Base-by-base conservation (phyloP, 192 early-diverging fungal genomes). In the Mortierella alpina region DNA sequence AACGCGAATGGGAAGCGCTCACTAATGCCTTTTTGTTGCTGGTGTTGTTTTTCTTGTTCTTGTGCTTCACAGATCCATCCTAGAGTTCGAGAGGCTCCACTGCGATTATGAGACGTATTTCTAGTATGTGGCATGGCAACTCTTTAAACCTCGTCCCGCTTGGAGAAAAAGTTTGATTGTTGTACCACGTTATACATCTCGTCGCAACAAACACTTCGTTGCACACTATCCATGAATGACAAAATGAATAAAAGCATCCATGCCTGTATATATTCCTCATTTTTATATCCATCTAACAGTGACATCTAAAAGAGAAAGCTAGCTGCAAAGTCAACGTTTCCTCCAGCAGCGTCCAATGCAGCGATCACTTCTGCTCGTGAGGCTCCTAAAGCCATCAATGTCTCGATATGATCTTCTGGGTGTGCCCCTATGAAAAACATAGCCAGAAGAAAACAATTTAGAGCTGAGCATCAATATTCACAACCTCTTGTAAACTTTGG, bases 281-380 rank as follows among this genome's bases (percentile, higher is more conserved):
- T 15, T 51, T 51, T 51, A 51, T 51, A 12, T 51, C 11, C 11
- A 4, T 12, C 50, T 51, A 20, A 31, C 31, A 3, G 31, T 31
- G 31, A 31, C 31, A 31, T 59, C 70, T 90, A 86, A 78, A 99
- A 97, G 46, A 97, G 88, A 55, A 97, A 82, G 66, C 88, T 90
- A 6, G 95, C 96, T 8, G 97, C 97, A 40, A 93, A 56, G 45
- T 99, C 96, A 9, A 90, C 86, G 80, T 99, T 93, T 18, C 97
- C 97, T 7, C 87, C 88, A n/a, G 90, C 83, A 1, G 86, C 88
- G 56, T 96, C 91, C 61, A 99, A 85, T 23, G 93, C 90, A 58
- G 85, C 67, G 62, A 97, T 91, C 7, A 95, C 97, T 59, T 95
- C 90, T 17, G 90, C 86, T 44, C 94, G 84, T n/a, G 85, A 81